Evolutionary conservation across 768 basidiomycete genomes (phyloP).

Genomic region (Lentinus brumalis): DNA sequence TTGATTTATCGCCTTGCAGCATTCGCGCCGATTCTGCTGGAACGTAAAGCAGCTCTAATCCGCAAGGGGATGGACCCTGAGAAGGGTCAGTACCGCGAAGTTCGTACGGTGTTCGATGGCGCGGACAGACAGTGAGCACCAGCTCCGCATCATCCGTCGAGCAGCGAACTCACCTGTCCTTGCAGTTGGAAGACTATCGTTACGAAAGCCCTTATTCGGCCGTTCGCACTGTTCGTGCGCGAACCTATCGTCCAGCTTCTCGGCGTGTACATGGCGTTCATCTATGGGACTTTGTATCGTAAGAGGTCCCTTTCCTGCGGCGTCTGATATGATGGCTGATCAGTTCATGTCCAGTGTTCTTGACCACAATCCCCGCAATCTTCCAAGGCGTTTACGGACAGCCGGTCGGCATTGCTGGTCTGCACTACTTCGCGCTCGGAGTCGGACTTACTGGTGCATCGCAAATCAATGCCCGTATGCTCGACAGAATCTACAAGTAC

Average conservation of each 20-base stretch:
- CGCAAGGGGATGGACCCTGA: constrained; percentile 48
- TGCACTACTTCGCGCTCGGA: constrained; percentile 72
- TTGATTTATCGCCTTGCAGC: constrained; percentile 21
- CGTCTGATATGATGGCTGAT: not conserved
- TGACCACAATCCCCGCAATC: constrained; percentile 62
- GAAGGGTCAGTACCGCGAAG: constrained; percentile 38
- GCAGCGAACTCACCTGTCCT: not conserved
- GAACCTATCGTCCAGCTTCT: constrained; percentile 70
- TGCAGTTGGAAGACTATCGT: constrained; percentile 57
- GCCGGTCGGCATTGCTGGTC: constrained; percentile 55
- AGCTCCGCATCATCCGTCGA: not conserved
- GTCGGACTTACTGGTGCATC: constrained; percentile 57
- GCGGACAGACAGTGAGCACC: constrained; percentile 43
- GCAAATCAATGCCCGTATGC: constrained; percentile 50
- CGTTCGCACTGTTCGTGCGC: constrained; percentile 57
- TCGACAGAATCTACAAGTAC: constrained; percentile 58
- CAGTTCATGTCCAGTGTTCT: constrained; percentile 46
- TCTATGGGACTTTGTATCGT: constrained; percentile 66
- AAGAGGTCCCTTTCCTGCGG: constrained; percentile 23
- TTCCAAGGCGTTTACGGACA: constrained; percentile 56
- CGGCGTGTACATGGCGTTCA: constrained; percentile 66
- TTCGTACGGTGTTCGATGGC: constrained; percentile 52
- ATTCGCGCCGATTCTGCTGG: constrained; percentile 37
- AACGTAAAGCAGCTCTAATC: constrained; percentile 53
- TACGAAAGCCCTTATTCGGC: constrained; percentile 55